Conservation (phyloP, 306 rosid species). For the Prinsepia uniflora region DNA sequence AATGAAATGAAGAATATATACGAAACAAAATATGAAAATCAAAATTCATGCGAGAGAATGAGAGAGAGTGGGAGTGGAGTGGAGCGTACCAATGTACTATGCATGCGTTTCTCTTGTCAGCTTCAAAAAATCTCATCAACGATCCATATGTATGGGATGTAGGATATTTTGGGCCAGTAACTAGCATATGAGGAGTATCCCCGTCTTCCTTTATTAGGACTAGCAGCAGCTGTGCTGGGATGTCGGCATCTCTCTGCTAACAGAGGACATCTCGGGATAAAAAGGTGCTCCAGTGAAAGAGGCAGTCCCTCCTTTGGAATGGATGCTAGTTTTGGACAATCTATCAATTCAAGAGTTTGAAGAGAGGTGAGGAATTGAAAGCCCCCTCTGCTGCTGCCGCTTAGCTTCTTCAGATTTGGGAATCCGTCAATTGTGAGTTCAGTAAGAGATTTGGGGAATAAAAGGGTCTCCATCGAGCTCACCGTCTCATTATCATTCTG, state of each 20-base stretch:
- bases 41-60: too few relatives aligned
- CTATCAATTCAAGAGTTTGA: fast-evolving
- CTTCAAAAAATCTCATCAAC: too few relatives aligned
- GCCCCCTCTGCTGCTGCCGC: neutral
- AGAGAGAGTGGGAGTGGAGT: too few relatives aligned
- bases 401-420: constrained; percentile 13
- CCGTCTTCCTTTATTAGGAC: too few relatives aligned
- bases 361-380: constrained; percentile 18
- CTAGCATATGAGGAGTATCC: neutral
- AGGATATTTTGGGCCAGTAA: constrained; percentile 21
- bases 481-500: neutral
- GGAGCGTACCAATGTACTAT: too few relatives aligned
- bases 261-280: neutral
- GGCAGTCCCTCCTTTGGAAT: constrained; percentile 21
- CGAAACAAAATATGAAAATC: too few relatives aligned
- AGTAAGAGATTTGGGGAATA: constrained; percentile 19
- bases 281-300: constrained; percentile 3
- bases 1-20: too few relatives aligned
- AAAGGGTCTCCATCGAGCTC: neutral
- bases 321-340: constrained; percentile 12
- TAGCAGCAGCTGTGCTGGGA: too few relatives aligned
- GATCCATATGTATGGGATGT: constrained; percentile 5
- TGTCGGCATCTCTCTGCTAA: neutral
- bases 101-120: too few relatives aligned
- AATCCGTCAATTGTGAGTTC: neutral